Evolutionary conservation across 352 stramenopile genomes (phyloP).

Genomic region (Pythium angustatum): DNA sequence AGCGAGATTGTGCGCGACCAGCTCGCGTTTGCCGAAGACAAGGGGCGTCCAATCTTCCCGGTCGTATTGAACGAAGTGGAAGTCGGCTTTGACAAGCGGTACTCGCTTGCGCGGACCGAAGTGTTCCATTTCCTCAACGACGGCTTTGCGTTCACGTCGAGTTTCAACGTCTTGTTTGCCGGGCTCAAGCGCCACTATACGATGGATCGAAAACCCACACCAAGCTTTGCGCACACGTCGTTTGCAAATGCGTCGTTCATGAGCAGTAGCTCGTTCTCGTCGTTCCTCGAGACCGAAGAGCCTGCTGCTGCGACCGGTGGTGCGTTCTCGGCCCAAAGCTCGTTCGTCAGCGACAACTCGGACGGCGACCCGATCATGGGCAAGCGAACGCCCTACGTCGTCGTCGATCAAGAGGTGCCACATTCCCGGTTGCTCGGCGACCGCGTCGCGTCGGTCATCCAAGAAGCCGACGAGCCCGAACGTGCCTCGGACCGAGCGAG

Average conservation of each 20-base stretch:
- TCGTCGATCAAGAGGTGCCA: constrained; percentile 15
- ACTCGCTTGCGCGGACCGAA: constrained; percentile 78
- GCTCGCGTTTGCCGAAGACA: constrained; percentile 83
- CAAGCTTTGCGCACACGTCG: constrained; percentile 15
- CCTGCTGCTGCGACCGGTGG: neutral
- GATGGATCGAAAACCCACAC: constrained; percentile 5
- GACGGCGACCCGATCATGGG: constrained; percentile 25
- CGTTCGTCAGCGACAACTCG: constrained; percentile 24
- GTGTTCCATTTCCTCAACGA: constrained; percentile 80
- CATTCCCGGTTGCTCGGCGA: neutral
- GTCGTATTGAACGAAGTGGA: constrained; percentile 78
- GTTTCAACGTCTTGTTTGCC: constrained; percentile 47
- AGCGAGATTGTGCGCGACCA: constrained; percentile 83
- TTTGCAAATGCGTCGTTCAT: constrained; percentile 29
- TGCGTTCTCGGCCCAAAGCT: constrained; percentile 8
- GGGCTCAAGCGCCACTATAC: constrained; percentile 46
- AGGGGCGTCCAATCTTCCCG: constrained; percentile 78
- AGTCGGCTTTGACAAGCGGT: constrained; percentile 74
- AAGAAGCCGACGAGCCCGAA: constrained; percentile 24
- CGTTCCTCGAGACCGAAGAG: constrained; percentile 24
- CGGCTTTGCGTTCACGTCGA: constrained; percentile 71
- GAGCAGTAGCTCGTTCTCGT: constrained; percentile 33
- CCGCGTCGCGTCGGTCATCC: constrained; percentile 21
- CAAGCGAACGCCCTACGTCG: constrained; percentile 26
- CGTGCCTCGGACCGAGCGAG: constrained; percentile 5